Conservation (phyloP, 2,329 filamentous ascomycete species). For the Colletotrichum limetticola region DNA sequence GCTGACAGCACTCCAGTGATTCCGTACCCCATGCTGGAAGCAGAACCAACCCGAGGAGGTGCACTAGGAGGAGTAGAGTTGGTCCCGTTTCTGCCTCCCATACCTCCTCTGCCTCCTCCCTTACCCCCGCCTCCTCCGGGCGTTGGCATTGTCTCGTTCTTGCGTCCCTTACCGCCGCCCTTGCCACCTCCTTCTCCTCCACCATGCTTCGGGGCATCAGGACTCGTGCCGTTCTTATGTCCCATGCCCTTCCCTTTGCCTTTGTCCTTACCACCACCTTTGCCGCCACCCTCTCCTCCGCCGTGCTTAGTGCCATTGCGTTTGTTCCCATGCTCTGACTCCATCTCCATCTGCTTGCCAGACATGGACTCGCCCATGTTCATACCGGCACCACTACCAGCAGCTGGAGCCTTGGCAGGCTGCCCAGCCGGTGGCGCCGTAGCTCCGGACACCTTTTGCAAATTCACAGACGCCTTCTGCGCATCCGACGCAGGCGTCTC, state of each 20-base stretch:
- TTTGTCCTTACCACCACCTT: neutral
- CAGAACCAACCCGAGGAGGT: neutral
- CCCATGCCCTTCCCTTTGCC: neutral
- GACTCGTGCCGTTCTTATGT: neutral
- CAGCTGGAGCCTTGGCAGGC: neutral
- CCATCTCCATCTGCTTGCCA: neutral
- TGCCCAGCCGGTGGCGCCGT: neutral
- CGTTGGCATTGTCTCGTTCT: neutral
- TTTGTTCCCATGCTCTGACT: neutral
- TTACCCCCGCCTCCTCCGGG: neutral
- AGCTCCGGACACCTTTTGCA: constrained; percentile 17
- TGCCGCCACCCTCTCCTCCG: neutral
- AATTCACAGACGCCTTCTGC: constrained; percentile 33
- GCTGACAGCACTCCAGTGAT: constrained; percentile 11
- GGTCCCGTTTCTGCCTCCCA: neutral
- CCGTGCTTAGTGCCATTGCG: constrained; percentile 13
- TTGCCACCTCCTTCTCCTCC: constrained; percentile 3
- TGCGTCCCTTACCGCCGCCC: neutral
- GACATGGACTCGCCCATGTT: neutral
- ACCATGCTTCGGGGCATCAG: neutral
- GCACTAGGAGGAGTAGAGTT: neutral
- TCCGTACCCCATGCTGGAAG: neutral
- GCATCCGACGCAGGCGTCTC: constrained; percentile 32
- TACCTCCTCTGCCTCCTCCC: neutral
- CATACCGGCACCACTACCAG: neutral